phyloP scores from a whole-genome alignment of 2,329 filamentous ascomycete genomes.

The Neospermospora avenae region DNA sequence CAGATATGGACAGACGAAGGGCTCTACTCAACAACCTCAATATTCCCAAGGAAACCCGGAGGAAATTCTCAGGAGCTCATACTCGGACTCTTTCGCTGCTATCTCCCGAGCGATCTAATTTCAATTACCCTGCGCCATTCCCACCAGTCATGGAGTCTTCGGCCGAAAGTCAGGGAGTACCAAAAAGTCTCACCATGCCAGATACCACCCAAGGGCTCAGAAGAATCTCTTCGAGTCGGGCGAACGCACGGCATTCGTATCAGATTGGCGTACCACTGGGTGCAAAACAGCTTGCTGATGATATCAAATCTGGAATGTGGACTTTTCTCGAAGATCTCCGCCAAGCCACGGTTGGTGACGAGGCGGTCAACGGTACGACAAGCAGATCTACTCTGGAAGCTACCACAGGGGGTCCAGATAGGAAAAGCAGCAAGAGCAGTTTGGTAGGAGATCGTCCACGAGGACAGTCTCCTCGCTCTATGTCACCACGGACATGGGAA shows the following conservation, averaged over 20 bases:
- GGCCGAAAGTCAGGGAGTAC: slow-evolving; percentile 21
- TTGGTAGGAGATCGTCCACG: slow-evolving; percentile 21
- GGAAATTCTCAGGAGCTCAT: slow-evolving; percentile 63
- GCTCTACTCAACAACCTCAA: slow-evolving; percentile 54
- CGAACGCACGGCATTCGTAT: slow-evolving; percentile 32
- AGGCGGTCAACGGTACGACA: slow-evolving; percentile 62
- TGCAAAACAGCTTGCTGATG: slow-evolving; percentile 49
- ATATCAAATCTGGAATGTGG: slow-evolving; percentile 85
- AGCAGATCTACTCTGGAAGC: slow-evolving; percentile 36
- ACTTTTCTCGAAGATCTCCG: slow-evolving; percentile 94
- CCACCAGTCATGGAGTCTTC: slow-evolving; percentile 36
- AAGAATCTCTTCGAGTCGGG: slow-evolving; percentile 26
- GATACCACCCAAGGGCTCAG: slow-evolving; percentile 33
- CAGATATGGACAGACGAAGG: slow-evolving; percentile 71
- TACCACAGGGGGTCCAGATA: slow-evolving; percentile 23
- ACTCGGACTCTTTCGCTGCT: slow-evolving; percentile 72
- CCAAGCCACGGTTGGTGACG: slow-evolving; percentile 93
- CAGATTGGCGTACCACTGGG: slow-evolving; percentile 32
- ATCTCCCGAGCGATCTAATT: slow-evolving; percentile 50
- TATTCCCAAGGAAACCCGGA: slow-evolving; percentile 43
- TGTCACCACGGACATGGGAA: slow-evolving; percentile 32
- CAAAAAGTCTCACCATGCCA: slow-evolving; percentile 31
- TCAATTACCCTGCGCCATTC: slow-evolving; percentile 21
- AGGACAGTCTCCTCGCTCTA: slow-evolving; percentile 22
- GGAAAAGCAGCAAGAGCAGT: slow-evolving; percentile 39